Evolutionary conservation across 2,329 filamentous ascomycete species (phyloP).

Genomic region (Purpureocillium takamizusanense): DNA sequence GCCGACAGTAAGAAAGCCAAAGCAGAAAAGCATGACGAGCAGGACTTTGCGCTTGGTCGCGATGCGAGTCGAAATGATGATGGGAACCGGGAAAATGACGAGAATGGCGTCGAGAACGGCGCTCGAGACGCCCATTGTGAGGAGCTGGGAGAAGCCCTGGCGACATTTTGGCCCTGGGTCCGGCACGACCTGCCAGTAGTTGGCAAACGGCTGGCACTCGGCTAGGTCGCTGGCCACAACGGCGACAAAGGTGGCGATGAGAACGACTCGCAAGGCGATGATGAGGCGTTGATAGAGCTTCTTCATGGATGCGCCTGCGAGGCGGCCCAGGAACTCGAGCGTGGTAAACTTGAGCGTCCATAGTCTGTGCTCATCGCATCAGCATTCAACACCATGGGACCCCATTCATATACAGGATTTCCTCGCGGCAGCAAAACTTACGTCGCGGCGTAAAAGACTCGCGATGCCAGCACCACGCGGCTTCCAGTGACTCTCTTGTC

Average conservation of each 20-base stretch:
- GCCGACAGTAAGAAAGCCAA: slow-evolving; percentile 65
- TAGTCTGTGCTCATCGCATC: no score
- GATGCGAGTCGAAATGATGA: slow-evolving; percentile 74
- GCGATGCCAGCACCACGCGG: slow-evolving; percentile 65
- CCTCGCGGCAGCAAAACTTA: slow-evolving; percentile 43
- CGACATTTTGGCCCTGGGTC: slow-evolving; percentile 78
- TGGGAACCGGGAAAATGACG: slow-evolving; percentile 76
- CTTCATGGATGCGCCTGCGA: slow-evolving; percentile 72
- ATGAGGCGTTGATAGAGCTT: slow-evolving; percentile 62
- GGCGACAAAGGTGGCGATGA: slow-evolving; percentile 65
- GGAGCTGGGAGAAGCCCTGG: slow-evolving; percentile 71
- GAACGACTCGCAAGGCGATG: slow-evolving; percentile 59
- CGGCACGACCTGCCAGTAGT: slow-evolving; percentile 69
- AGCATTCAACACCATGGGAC: no score
- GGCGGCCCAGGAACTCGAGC: slow-evolving; percentile 78
- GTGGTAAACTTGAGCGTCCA: slow-evolving; percentile 87
- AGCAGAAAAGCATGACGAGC: slow-evolving; percentile 67
- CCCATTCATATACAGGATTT: no score
- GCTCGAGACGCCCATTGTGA: slow-evolving; percentile 77
- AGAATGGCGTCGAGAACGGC: slow-evolving; percentile 78
- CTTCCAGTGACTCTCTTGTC: slow-evolving; percentile 60
- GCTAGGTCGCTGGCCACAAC: slow-evolving; percentile 70
- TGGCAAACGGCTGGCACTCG: slow-evolving; percentile 66
- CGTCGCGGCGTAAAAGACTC: slow-evolving; percentile 80
- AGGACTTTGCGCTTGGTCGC: slow-evolving; percentile 64